Evolutionary conservation across 2,329 filamentous ascomycete genomes (phyloP), one percentile per base, ranked within the genome.

Genomic region (Claviceps digitariae): DNA sequence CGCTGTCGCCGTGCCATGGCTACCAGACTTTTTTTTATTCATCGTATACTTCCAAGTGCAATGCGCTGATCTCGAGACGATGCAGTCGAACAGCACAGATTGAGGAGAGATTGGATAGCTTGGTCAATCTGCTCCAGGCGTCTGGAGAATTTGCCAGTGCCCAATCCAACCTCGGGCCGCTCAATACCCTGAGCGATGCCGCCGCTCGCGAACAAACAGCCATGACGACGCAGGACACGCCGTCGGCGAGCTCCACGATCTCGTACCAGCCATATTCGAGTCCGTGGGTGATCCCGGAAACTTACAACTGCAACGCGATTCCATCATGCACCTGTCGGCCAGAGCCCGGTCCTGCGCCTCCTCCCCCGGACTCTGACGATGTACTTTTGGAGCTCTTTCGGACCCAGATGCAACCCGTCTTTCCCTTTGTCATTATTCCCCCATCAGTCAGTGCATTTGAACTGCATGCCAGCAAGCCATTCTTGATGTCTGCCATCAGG

Each of bases 361-460:
- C 66, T 4, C 69, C 65, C 0, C 70, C 70, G 2, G 72, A 74
- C 47, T 64, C 73, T 0, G 75, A 79, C 50, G 71, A 76, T 7
- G 65, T 63, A 0, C 66, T 77, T 6, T 57, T 79, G 23, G 66
- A 68, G 8, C 67, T 69, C 20, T 79, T 75, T 58, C 67, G 70
- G 15, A 65, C 62, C 4, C 64, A 72, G 44, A 60, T 78, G 21
- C 70, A 69, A 46, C 68, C 69, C 0, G 59, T 70, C 1, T 72
- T 72, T 36, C 76, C 76, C 0, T 77, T 78, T 40, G 74, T 78
- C 6, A 58, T 72, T 8, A 58, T 78, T 2, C 69, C 71, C 0
- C 57, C 63, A 0, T 60, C 58, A 1, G 63, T 68, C 1, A 67
- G 67, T 0, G 69, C 71, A 1, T 59, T 65, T 0, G 63, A 66